Base-by-base conservation (phyloP, 768 basidiomycete genomes). In the Lactarius hengduanensis region DNA sequence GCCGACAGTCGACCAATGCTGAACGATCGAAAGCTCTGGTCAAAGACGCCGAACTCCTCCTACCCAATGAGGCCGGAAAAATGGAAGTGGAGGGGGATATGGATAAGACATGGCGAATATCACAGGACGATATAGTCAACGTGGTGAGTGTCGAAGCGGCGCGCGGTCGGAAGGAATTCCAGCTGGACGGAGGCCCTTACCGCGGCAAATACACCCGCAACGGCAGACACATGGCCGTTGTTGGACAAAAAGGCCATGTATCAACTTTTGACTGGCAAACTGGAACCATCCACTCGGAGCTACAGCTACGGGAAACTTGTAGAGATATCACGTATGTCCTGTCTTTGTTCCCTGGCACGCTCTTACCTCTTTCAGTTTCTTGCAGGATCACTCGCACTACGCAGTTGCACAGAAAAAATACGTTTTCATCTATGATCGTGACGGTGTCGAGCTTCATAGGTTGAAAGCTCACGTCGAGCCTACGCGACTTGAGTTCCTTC, bases 401-500 rank as follows among this genome's bases (percentile, higher is more conserved):
- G 96, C 96, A 2, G 95, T 97, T 10, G 96, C 96, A 0, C 96
- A 99, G 77, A 92, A 93, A 77, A 91, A 94, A 81, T 92, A 96
- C 74, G 92, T 91, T 20, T 99, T 92, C 77, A 94, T 99, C 55
- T 98, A 99, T 70, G 97, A 98, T 77, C 84, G 88, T 38, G 86
- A 94, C 70, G 96, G 97, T 26, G 90, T 97, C 16, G 97, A 98
- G 74, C 77, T 99, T 4, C 97, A 98, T 72, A 82, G 86, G 69
- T 80, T 95, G 16, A 89, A 89, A 74, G 80, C 86, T 0, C 92
- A 94, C 71, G 84, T 97, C 67, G 97, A 98, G 72, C 91, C 94
- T 1, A 93, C 92, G 6, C 81, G 89, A 66, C 83, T 99, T 45
- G 93, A 96, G 72, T 98, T 94, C 74, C 82, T 99, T 8, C 94